A percentile compares a stretch with the other conserved stretches of the same genome.
Conservation (phyloP, 2,329 filamentous ascomycete genomes). For the Alternaria rosae region DNA sequence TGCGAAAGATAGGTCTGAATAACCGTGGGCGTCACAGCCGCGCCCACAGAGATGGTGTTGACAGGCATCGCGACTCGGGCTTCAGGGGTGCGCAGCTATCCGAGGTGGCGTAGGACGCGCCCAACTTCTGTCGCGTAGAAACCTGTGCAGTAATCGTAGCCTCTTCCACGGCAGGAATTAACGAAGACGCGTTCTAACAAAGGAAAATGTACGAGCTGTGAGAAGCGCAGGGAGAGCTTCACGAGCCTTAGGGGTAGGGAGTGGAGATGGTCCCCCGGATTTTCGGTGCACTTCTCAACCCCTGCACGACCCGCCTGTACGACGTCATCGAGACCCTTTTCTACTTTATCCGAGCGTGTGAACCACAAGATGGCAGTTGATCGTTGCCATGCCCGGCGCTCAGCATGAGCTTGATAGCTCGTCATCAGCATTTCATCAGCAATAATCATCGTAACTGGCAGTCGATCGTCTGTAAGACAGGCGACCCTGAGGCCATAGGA, state of each 20-base stretch:
- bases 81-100: constrained; percentile 15
- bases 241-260: constrained; percentile 7
- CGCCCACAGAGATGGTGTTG: constrained; percentile 80
- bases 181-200: neutral
- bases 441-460: neutral
- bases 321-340: constrained; percentile 13
- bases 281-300: constrained; percentile 1
- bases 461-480: neutral
- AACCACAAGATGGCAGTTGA: constrained; percentile 1
- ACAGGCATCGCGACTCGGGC: constrained; percentile 61
- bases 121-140: neutral
- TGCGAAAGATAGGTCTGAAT: constrained; percentile 87
- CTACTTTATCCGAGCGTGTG: neutral
- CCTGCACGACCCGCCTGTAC: neutral
- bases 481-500: neutral
- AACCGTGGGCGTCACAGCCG: constrained; percentile 86
- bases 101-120: constrained; percentile 11
- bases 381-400: neutral
- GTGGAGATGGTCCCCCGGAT: constrained; percentile 17
- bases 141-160: neutral
- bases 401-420: neutral
- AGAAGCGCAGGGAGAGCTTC: neutral
- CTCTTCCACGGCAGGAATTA: neutral
- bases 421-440: neutral
- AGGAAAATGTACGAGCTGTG: neutral